phyloP scores from a whole-genome alignment of 352 stramenopile genomes.

The Globisporangium alternatum region DNA sequence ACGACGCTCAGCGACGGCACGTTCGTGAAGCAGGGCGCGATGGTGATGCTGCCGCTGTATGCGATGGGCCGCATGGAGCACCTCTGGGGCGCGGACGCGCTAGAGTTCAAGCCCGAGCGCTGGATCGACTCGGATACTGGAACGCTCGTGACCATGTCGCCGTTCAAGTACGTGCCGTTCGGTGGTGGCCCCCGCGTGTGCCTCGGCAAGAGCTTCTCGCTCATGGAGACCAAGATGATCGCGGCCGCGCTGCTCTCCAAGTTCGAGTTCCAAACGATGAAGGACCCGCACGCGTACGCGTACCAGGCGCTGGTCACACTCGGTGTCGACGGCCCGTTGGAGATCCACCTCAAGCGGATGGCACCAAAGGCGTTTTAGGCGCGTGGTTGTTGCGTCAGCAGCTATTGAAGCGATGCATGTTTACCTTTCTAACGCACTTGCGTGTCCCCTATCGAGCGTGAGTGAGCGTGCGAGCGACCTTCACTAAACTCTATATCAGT shows the following conservation, averaged over 20 bases:
- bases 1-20: conserved; percentile 54
- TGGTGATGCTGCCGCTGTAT: conserved; percentile 43
- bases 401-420: too few species aligned
- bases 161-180: conserved; percentile 45
- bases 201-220: conserved; percentile 29
- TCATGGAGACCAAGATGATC: conserved; percentile 36
- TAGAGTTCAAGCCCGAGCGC: conserved; percentile 43
- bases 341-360: not conserved
- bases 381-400: too few species aligned
- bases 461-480: too few species aligned
- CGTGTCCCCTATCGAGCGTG: too few species aligned
- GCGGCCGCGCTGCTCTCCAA: conserved; percentile 22
- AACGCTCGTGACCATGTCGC: conserved; percentile 21
- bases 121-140: conserved; percentile 29
- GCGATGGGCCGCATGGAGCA: conserved; percentile 31
- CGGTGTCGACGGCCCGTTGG: not conserved
- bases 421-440: too few species aligned
- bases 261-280: conserved; percentile 17
- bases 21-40: conserved; percentile 30
- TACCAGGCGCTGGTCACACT: conserved; percentile 22
- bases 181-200: conserved; percentile 41
- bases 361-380: not conserved
- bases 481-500: too few species aligned
- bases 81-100: conserved; percentile 38
- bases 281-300: conserved; percentile 8